phyloP scores from a whole-genome alignment of 306 rosid species.

The Pachyrhizus erosus region DNA sequence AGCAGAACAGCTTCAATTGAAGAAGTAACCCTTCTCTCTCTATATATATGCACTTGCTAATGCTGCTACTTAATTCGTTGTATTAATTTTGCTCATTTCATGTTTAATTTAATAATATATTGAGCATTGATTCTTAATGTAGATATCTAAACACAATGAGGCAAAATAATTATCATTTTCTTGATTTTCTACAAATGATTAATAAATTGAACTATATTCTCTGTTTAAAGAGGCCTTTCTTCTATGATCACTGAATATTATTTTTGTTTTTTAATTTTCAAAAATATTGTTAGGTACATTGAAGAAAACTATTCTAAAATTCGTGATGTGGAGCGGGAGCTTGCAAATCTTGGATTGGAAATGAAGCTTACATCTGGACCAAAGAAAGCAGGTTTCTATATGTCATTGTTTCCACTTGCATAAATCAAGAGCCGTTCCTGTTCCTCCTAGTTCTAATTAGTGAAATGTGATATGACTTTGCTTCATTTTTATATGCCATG shows the following conservation, averaged over 20 bases:
- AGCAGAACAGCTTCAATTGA: constrained; percentile 79
- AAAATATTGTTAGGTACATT: constrained; percentile 63
- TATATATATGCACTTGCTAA: background rate
- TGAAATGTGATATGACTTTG: constrained; percentile 40
- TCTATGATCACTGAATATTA: background rate
- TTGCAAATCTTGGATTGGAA: constrained; percentile 77
- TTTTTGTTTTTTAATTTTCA: background rate
- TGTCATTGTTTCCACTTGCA: constrained; percentile 34
- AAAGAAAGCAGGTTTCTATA: constrained; percentile 82
- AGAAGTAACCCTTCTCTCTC: constrained; percentile 58
- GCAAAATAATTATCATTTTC: background rate
- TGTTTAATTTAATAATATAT: background rate
- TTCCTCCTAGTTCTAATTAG: constrained; percentile 32
- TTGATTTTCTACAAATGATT: background rate
- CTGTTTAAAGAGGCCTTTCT: background rate
- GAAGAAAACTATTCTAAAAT: constrained; percentile 90
- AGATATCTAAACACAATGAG: background rate
- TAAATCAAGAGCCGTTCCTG: constrained; percentile 1
- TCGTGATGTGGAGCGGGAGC: constrained; percentile 90
- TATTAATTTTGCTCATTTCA: background rate
- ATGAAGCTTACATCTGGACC: constrained; percentile 96
- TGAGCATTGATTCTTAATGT: background rate
- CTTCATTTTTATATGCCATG: constrained; percentile 39
- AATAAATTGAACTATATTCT: background rate
- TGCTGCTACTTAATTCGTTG: background rate